Conservation (phyloP, 306 rosid genomes). For the Vicia villosa region DNA sequence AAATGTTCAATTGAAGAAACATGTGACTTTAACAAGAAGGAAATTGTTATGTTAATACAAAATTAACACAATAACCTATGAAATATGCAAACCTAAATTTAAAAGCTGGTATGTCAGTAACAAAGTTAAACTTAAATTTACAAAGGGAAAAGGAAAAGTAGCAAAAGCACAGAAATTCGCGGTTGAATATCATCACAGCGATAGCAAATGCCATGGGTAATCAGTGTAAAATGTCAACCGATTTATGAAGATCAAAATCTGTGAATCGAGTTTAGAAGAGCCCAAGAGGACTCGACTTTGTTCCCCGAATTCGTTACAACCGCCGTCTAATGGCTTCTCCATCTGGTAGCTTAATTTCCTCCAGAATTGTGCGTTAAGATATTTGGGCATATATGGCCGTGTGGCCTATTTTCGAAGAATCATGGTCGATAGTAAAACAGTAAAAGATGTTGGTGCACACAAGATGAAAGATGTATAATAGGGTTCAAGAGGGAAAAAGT, state of each 20-base stretch:
- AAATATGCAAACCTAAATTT: conserved; percentile 93
- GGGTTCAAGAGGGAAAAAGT: too few relatives aligned
- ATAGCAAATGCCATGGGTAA: conserved; percentile 88
- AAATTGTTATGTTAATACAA: conserved; percentile 30
- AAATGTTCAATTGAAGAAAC: conserved; percentile 27
- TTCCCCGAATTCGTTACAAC: conserved; percentile 64
- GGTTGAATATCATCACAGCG: conserved; percentile 73
- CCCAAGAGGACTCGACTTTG: conserved; percentile 66
- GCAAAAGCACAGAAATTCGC: conserved; percentile 32
- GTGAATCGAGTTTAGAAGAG: conserved; percentile 60
- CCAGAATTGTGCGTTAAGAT: not conserved
- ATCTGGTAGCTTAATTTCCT: too few relatives aligned
- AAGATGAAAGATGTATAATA: too few relatives aligned
- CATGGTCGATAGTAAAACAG: too few relatives aligned
- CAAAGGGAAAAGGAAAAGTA: conserved; percentile 8
- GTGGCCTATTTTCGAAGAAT: too few relatives aligned
- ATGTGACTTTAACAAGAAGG: conserved; percentile 28
- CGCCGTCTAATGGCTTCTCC: conserved; percentile 76
- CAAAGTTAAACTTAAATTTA: conserved; percentile 38
- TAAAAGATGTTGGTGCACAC: too few relatives aligned
- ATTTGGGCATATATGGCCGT: too few relatives aligned
- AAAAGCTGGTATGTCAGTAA: conserved; percentile 70
- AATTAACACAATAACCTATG: conserved; percentile 72
- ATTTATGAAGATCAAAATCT: conserved; percentile 83
- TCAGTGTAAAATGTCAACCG: conserved; percentile 81